Conservation (phyloP, 768 basidiomycete species). For the Dendrothele bispora region DNA sequence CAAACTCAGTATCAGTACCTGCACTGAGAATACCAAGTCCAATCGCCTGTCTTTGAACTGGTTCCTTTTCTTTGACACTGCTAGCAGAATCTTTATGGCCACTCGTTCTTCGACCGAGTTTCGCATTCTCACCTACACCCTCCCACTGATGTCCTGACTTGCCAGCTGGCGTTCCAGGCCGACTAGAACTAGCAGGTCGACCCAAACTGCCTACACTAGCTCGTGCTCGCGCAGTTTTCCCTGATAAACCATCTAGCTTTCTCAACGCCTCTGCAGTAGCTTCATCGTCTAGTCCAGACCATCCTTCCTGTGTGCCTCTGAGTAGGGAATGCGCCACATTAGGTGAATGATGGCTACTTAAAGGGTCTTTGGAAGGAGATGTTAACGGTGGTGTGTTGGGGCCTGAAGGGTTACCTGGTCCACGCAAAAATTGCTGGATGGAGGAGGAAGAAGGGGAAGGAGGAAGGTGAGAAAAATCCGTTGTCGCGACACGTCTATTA, state of each 20-base stretch:
- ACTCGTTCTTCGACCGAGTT: slow-evolving; percentile 29
- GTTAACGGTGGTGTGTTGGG: slow-evolving; percentile 38
- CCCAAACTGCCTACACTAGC: slow-evolving; percentile 76
- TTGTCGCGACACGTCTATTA: slow-evolving; percentile 63
- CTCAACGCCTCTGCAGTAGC: slow-evolving; percentile 89
- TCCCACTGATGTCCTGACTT: slow-evolving; percentile 76
- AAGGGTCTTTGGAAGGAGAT: slow-evolving; percentile 43
- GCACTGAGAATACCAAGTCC: slow-evolving; percentile 35
- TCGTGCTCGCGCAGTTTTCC: slow-evolving; percentile 73
- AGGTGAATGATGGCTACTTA: slow-evolving; percentile 45
- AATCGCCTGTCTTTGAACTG: slow-evolving; percentile 34
- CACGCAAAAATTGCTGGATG: slow-evolving; percentile 79
- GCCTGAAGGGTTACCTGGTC: slow-evolving; percentile 43
- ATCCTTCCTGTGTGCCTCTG: slow-evolving; percentile 86
- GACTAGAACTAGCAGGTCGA: slow-evolving; percentile 62
- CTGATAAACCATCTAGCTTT: slow-evolving; percentile 86
- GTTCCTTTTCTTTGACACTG: slow-evolving; percentile 44
- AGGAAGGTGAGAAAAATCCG: slow-evolving; percentile 87
- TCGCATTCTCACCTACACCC: slow-evolving; percentile 47
- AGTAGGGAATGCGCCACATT: slow-evolving; percentile 84
- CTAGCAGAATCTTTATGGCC: slow-evolving; percentile 41
- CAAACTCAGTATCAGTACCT: slow-evolving; percentile 41
- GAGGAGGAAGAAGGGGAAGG: slow-evolving; percentile 91
- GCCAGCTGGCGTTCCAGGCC: slow-evolving; percentile 72
- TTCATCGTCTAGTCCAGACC: slow-evolving; percentile 85